Conservation (phyloP, 2,329 filamentous ascomycete genomes). For the Penicillium sp. region DNA sequence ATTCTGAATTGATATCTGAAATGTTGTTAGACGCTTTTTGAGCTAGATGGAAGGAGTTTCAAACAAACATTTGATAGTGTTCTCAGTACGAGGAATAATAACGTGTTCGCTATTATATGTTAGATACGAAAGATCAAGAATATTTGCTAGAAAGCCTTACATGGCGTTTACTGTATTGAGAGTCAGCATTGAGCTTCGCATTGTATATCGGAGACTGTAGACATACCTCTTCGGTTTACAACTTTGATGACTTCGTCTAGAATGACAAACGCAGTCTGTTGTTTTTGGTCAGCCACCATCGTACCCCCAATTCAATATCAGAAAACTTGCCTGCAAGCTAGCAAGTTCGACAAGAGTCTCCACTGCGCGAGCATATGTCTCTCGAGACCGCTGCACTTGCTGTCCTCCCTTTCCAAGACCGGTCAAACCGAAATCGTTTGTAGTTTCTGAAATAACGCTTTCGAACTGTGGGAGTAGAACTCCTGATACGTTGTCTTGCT, state of each 20-base stretch:
- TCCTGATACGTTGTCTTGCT: conserved; percentile 97
- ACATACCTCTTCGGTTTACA: conserved; percentile 83
- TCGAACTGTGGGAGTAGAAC: conserved; percentile 93
- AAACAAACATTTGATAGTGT: conserved; percentile 88
- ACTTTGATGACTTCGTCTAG: conserved; percentile 99
- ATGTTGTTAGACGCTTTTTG: conserved; percentile 7
- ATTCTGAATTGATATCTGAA: conserved; percentile 89
- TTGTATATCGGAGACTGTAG: background rate
- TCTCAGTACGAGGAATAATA: conserved; percentile 96
- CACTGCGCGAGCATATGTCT: conserved; percentile 93
- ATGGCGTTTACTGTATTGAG: conserved; percentile 75
- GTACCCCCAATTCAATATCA: background rate
- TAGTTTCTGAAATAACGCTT: conserved; percentile 80
- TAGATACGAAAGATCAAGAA: background rate
- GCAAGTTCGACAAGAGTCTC: conserved; percentile 94
- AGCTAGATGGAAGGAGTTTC: background rate
- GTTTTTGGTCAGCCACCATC: conserved; percentile 16
- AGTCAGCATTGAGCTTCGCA: conserved; percentile 20
- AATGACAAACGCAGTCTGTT: conserved; percentile 88
- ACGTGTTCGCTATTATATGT: conserved; percentile 49
- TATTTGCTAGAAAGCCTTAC: conserved; percentile 46
- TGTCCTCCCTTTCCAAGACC: conserved; percentile 95
- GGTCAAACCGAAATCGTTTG: conserved; percentile 93
- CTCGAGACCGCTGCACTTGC: conserved; percentile 89
- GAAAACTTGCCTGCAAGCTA: conserved; percentile 66